Evolutionary conservation across 202 grass and related monocot genomes (phyloP).

Genomic region (Elaeis oleifera): DNA sequence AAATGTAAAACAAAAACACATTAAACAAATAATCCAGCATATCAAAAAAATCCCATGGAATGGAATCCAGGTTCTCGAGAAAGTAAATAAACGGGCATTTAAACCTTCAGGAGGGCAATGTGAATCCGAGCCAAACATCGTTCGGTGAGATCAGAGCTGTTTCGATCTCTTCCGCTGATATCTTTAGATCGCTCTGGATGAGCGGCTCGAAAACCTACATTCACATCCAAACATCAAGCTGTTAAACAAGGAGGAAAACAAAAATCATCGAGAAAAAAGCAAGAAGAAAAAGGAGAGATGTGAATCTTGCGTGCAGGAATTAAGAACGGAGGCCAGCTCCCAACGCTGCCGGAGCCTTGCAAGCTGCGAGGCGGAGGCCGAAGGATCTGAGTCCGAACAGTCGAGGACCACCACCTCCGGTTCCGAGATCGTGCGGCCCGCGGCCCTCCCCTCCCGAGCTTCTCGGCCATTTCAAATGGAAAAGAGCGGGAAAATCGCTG

Average conservation of each 20-base stretch:
- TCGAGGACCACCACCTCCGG: neutral
- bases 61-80: neutral
- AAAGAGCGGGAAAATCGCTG: conserved; percentile 8
- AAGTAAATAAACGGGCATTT: conserved; percentile 9
- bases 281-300: neutral
- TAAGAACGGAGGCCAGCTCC: conserved; percentile 85
- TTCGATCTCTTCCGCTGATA: conserved; percentile 86
- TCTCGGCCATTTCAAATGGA: conserved; percentile 32
- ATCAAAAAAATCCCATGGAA: too few species aligned
- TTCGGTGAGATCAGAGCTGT: conserved; percentile 47
- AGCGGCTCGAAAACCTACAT: conserved; percentile 79
- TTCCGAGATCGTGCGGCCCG: neutral
- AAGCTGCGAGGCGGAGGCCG: neutral
- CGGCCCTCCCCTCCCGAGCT: conserved; percentile 22
- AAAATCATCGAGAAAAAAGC: neutral
- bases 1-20: too few species aligned
- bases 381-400: too few species aligned
- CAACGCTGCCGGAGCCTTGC: conserved; percentile 46
- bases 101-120: conserved; percentile 71
- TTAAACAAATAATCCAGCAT: too few species aligned
- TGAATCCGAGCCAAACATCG: conserved; percentile 52
- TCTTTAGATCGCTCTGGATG: conserved; percentile 43
- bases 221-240: neutral
- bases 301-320: conserved; percentile 48
- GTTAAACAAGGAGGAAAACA: neutral